Base-by-base conservation (phyloP, 2,329 filamentous ascomycete species). In the Penicillium janthinellum region DNA sequence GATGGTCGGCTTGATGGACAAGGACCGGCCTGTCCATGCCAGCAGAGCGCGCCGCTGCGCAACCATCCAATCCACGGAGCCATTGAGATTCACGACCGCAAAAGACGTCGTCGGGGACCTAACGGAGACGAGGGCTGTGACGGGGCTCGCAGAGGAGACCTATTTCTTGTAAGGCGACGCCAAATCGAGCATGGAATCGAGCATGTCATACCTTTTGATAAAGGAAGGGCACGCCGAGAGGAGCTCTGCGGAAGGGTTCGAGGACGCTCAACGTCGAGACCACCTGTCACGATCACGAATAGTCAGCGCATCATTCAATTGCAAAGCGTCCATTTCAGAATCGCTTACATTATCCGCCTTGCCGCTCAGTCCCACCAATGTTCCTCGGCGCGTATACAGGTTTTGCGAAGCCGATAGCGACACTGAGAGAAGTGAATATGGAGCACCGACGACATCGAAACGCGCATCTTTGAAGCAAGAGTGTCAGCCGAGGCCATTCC, bases 21-120 rank as follows among this genome's bases (percentile, higher is more conserved):
- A 82, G 0, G 91, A 92, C 74, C 96, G 91, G 31, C 95, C 95
- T 0, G 94, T 96, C 95, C 95, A 99, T 56, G 95, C 95, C n/a
- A 98, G 83, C 55, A 99, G 82, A 1, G 92, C 92, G 65, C 91
- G 89, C 63, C 91, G 86, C 74, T 98, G 93, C 6, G 91, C 86
- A 8, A 99, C 82, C 82, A 96, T 91, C 94, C 95, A 99, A 78
- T 99, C 95, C 59, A 92, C 88, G 4, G 92, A 92, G 59, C 95
- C 95, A 79, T 99, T 92, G 53, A 99, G 86, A 73, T 94, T 90
- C 28, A 99, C 84, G 7, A 96, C 87, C 12, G 90, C 88, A 68
- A 99, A 93, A 5, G 92, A 93, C 0, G 93, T 95, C 54, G 89
- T 88, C 4, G 91, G 87, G 5, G 92, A 92, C 74, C 92, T 95